phyloP scores from a whole-genome alignment of 177 flowering plant genomes.

The Tripterygium wilfordii region DNA sequence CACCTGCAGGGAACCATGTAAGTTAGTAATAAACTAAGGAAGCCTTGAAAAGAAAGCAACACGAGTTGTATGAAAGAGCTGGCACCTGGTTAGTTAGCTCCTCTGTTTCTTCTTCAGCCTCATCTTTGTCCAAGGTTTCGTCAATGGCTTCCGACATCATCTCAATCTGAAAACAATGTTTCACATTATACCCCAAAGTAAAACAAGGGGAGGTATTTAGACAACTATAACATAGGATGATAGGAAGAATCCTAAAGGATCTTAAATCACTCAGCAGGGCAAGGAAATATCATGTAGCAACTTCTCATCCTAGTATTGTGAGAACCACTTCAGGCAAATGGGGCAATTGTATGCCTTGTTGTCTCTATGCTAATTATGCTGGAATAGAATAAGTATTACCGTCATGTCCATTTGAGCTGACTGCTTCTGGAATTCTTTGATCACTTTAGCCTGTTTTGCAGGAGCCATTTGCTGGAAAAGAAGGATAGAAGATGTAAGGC shows the following conservation, averaged over 20 bases:
- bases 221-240: too few relatives aligned
- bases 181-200: too few relatives aligned
- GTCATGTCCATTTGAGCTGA: slow-evolving; percentile 96
- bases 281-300: too few relatives aligned
- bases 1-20: slow-evolving; percentile 38
- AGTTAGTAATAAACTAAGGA: not conserved
- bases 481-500: too few relatives aligned
- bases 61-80: not conserved
- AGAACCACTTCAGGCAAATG: too few relatives aligned
- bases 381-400: slow-evolving; percentile 33
- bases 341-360: too few relatives aligned
- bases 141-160: slow-evolving; percentile 98
- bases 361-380: too few relatives aligned
- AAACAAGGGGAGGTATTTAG: too few relatives aligned
- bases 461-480: slow-evolving; percentile 85
- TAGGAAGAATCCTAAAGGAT: too few relatives aligned
- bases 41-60: not conserved
- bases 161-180: slow-evolving; percentile 79
- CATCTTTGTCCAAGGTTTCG: slow-evolving; percentile 90
- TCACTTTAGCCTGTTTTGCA: slow-evolving; percentile 76
- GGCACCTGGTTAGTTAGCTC: slow-evolving; percentile 95
- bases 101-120: slow-evolving; percentile 98
- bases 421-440: slow-evolving; percentile 88
- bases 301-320: too few relatives aligned
- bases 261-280: too few relatives aligned